Percentiles rank a stretch among this genome's conserved stretches.
Evolutionary conservation across 192 early-diverging fungal species (phyloP).

Genomic region (Backusella parvicylindrica): DNA sequence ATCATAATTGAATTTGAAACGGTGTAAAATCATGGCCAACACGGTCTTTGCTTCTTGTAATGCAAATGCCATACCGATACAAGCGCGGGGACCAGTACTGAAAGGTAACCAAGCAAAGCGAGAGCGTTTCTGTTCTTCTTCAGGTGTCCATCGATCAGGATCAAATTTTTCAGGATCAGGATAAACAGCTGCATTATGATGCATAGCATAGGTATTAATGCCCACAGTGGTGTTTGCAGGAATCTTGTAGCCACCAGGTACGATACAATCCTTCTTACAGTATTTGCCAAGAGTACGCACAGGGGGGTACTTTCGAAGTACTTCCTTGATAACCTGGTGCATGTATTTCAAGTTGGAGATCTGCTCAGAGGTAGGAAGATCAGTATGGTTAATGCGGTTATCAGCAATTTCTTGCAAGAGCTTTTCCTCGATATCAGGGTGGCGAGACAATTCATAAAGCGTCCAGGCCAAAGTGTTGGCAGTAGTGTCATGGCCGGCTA

Average conservation of each 20-base stretch:
- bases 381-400: slow-evolving; percentile 9
- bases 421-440: slow-evolving; percentile 28
- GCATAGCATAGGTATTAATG: slow-evolving; percentile 16
- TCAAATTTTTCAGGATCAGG: slow-evolving; percentile 25
- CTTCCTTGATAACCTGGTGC: slow-evolving; percentile 21
- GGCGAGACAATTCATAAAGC: slow-evolving; percentile 20
- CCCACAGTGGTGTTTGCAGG: neutral
- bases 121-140: slow-evolving; percentile 23
- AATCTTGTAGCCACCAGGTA: slow-evolving; percentile 26
- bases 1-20: slow-evolving; percentile 36
- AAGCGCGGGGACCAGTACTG: slow-evolving; percentile 29
- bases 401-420: slow-evolving; percentile 26
- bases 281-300: slow-evolving; percentile 15
- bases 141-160: slow-evolving; percentile 33
- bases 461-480: slow-evolving; percentile 28
- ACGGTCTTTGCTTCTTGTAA: slow-evolving; percentile 53
- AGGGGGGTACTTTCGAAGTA: slow-evolving; percentile 26
- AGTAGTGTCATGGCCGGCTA: slow-evolving; percentile 48
- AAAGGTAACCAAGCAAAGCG: slow-evolving; percentile 35
- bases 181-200: slow-evolving; percentile 20
- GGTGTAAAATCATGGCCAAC: slow-evolving; percentile 43
- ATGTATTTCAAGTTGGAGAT: slow-evolving; percentile 15
- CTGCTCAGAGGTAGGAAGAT: slow-evolving; percentile 21
- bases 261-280: slow-evolving; percentile 26
- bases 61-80: slow-evolving; percentile 47